Evolutionary conservation across 140 eudicot genomes (phyloP).

Genomic region (Oenanthe javanica): DNA sequence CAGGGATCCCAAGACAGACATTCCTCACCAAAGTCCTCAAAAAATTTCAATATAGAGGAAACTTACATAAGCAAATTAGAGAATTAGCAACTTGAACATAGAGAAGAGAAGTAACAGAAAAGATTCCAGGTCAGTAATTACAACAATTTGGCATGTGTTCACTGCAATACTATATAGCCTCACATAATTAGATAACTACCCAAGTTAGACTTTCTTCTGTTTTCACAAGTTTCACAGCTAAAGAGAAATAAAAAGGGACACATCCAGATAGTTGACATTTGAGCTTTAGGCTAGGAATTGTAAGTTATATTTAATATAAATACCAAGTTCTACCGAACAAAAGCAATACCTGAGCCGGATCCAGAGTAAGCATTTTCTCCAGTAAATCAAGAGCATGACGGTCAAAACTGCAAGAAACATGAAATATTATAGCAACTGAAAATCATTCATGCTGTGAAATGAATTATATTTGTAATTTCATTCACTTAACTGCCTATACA

Average conservation of each 20-base stretch:
- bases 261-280: background rate
- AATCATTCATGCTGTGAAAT: background rate
- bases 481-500: constrained; percentile 72
- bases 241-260: background rate
- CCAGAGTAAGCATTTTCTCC: constrained; percentile 90
- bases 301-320: background rate
- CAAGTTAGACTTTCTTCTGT: background rate
- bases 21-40: background rate
- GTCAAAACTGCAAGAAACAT: constrained; percentile 46
- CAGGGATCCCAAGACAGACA: background rate
- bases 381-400: constrained; percentile 86
- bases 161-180: background rate
- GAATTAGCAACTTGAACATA: background rate
- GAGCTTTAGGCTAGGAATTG: background rate
- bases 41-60: background rate
- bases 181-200: background rate
- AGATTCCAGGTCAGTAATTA: background rate
- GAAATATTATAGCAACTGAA: background rate
- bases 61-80: background rate
- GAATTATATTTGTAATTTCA: background rate
- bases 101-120: background rate
- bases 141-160: background rate
- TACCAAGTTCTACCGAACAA: background rate
- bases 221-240: background rate
- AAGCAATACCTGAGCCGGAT: constrained; percentile 73